These are phyloP conservation scores for Linum trigynum DNA, from an alignment of 345 rosid genomes.

Conservation along the genomic window DNA sequence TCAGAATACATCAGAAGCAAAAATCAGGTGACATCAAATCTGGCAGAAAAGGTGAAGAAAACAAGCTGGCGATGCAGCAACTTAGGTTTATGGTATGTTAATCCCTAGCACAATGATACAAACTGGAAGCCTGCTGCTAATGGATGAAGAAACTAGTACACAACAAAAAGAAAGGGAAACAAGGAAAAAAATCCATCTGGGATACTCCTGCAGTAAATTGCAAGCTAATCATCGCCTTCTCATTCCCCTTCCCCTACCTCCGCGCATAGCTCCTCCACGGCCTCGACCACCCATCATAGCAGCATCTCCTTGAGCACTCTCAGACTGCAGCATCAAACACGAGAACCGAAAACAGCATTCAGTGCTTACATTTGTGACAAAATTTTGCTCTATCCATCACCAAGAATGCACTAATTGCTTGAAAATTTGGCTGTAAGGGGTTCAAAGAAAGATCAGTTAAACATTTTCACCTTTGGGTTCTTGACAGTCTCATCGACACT, in stretches of 20 bases:
- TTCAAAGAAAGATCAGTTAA: too few relatives aligned
- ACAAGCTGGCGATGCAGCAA: too few relatives aligned
- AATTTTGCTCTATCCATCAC: too few relatives aligned
- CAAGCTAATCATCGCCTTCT: conserved; percentile 51
- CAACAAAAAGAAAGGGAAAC: background rate
- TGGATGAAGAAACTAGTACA: background rate
- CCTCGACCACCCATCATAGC: conserved; percentile 90
- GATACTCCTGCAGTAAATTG: background rate
- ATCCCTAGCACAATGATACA: too few relatives aligned
- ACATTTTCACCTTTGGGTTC: conserved; percentile 76
- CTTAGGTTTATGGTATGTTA: too few relatives aligned
- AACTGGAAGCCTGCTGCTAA: too few relatives aligned
- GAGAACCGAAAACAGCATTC: background rate
- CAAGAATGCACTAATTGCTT: too few relatives aligned
- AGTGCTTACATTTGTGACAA: background rate
- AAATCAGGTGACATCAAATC: too few relatives aligned
- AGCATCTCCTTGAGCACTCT: conserved; percentile 96
- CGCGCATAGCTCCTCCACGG: conserved; percentile 16
- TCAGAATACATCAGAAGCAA: too few relatives aligned
- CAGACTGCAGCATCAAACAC: conserved; percentile 46
- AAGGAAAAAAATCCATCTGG: too few relatives aligned
- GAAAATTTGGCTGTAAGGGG: too few relatives aligned
- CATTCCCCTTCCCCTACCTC: conserved; percentile 94
- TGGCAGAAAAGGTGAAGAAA: too few relatives aligned
- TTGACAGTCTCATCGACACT: conserved; percentile 98